A percentile compares a stretch with the other conserved stretches of the same genome.
Conservation (phyloP, 768 basidiomycete species). For the Russula virescens region DNA sequence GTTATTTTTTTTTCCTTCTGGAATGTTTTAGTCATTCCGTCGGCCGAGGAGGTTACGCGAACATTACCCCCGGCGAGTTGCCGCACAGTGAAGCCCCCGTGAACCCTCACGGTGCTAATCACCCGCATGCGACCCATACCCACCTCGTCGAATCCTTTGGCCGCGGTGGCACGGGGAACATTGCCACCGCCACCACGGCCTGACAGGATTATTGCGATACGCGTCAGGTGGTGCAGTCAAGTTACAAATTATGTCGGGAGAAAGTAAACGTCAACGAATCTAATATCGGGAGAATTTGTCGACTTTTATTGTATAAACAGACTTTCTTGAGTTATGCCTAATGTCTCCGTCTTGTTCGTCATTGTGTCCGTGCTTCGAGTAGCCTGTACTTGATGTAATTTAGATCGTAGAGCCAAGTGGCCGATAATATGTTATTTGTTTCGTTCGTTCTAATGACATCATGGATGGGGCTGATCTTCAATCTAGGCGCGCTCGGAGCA, state of each 20-base stretch:
- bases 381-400: neutral
- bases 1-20: conserved; percentile 9
- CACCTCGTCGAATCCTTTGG: conserved; percentile 41
- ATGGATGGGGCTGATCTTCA: too few species aligned
- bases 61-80: conserved; percentile 37
- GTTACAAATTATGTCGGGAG: neutral
- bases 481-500: too few species aligned
- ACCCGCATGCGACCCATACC: conserved; percentile 3
- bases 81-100: conserved; percentile 26
- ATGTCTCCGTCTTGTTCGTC: neutral
- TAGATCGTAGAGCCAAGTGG: neutral
- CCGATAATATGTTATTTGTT: neutral
- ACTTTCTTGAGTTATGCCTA: neutral
- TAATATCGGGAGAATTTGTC: neutral
- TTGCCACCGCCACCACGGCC: neutral
- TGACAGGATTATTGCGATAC: conserved; percentile 22
- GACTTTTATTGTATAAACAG: neutral
- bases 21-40: conserved; percentile 56
- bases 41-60: conserved; percentile 64
- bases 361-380: too few species aligned
- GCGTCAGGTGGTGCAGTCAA: too few species aligned
- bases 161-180: conserved; percentile 58
- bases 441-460: neutral
- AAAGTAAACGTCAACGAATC: neutral
- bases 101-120: conserved; percentile 3